Base-by-base conservation (phyloP, 179 eudicot genomes). In the Heliamphora pulchella region DNA sequence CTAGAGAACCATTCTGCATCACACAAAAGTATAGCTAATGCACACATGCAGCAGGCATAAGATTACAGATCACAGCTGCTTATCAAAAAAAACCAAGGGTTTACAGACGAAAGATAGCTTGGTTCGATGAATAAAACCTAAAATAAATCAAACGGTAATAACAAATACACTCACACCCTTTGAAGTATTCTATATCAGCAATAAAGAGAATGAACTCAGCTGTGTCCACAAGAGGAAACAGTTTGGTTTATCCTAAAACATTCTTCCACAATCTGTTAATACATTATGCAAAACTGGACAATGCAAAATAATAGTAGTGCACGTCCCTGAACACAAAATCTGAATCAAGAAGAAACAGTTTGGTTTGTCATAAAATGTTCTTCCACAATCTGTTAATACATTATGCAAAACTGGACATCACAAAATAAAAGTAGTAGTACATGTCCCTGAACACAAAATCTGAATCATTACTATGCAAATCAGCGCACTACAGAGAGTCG, bases 331-430 rank as follows among this genome's bases (percentile, higher is more conserved):
- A 44, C 71, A 77, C 84, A 78, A 43, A 74, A 78, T 69, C 44
- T 63, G 75, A 61, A 66, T 55, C 79, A 55, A 13, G 80, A 41
- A 51, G 66, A 79, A 79, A 57, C 76, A 70, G 67, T 58, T 70
- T 71, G 68, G 76, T 69, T 11, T 78, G 6, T 43, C 10, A 78
- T 44, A 69, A 11, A 69, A n/a, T 6, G 43, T 54, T 53, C 55
- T 31, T 78, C 41, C 46, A 18, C 69, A 79, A 79, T 70, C 46
- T 43, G 68, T 79, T 58, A 58, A 58, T 44, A 70, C 69, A 79
- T 70, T n/a, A 78, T 10, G 4, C 50, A 68, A 71, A 70, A 41
- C 75, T n/a, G 74, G 59, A 74, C 48, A n/a, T 39, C 64, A 62
- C 65, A 57, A 54, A 71, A 64, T 50, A 51, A 80, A 31, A 31